A percentile compares a stretch with the other conserved stretches of the same genome.
These are phyloP conservation scores for Streptanthus diversifolius DNA, from an alignment of 345 rosid genomes.

Conservation along the genomic window DNA sequence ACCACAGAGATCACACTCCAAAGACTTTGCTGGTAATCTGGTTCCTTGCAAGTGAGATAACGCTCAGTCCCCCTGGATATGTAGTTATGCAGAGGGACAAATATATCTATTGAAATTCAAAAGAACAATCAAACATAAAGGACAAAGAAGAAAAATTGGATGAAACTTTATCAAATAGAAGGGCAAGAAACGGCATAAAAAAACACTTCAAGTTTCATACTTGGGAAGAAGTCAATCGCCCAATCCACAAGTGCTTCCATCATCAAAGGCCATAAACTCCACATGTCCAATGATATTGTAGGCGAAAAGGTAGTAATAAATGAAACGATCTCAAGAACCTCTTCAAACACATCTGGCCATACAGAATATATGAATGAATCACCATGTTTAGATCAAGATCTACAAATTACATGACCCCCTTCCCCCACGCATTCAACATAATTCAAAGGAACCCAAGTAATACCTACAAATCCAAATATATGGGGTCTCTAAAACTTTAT, in stretches of 20 bases:
- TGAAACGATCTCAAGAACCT: constrained; percentile 94
- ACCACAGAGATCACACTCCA: constrained; percentile 87
- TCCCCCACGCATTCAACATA: neutral
- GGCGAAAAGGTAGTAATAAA: constrained; percentile 95
- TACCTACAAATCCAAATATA: neutral
- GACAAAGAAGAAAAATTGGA: neutral
- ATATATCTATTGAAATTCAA: constrained; percentile 56
- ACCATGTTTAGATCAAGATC: neutral
- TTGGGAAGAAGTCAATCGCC: constrained; percentile 98
- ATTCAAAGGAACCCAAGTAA: constrained; percentile 8
- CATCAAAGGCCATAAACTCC: constrained; percentile 98
- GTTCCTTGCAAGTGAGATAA: constrained; percentile 85
- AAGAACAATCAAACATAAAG: neutral
- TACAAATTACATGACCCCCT: constrained; percentile 1
- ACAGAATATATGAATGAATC: neutral
- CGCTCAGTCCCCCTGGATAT: constrained; percentile 84
- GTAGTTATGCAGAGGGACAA: constrained; percentile 94
- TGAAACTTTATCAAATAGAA: neutral
- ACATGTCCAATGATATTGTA: constrained; percentile 88
- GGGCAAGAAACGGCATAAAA: neutral
- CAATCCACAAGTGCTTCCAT: constrained; percentile 88
- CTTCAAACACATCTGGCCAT: constrained; percentile 91
- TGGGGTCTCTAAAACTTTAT: neutral
- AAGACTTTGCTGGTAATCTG: constrained; percentile 94
- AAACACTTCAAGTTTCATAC: constrained; percentile 33